Base-by-base conservation (phyloP, 1,284 basidiomycete genomes). In the Pulchroboletus neoregius region DNA sequence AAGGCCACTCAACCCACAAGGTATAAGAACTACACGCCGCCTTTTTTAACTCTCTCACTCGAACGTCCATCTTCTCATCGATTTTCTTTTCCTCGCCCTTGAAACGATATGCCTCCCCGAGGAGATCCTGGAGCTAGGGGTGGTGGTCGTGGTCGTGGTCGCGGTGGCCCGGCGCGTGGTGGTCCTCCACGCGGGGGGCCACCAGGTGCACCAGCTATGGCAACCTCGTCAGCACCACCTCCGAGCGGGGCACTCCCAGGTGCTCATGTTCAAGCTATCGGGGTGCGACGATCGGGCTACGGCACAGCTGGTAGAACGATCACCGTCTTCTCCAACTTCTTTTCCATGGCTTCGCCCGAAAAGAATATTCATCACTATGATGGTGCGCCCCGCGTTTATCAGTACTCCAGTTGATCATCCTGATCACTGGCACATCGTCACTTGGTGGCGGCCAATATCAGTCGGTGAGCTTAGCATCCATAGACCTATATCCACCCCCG, bases 351-450 rank as follows among this genome's bases (percentile, higher is more conserved):
- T 0, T 78, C 86, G 9, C 80, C 85, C 0, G 73, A 82, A 24
- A 65, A 59, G 0, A 74, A 78, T 15, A 87, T 88, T 23, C 73
- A 82, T 48, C 85, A 89, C 53, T 89, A 89, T 57, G 86, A 89
- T 60, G 81, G 85, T 84, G 52, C 48, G 80, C 61, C 53, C 15
- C 43, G 73, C 61, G 16, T 38, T 57, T 48, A 27, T 37, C 41
- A 26, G 24, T 7, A 13, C 1, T 39, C 33, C 22, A 11, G 34
- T 40, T 9, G 45, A 55, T 52, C 42, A 32, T 54, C 49, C 55
- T 61, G 35, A 66, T 57, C 42, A 35, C 40, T 34, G 31, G 32
- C 28, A 31, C 41, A 18, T 46, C 28, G 22, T 35, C 13, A n/a
- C 27, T 48, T 30, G 42, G 35, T 23, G 46, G 37, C 18, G 46